phyloP scores from a whole-genome alignment of 768 basidiomycete genomes.

The Termitomyces sp. region DNA sequence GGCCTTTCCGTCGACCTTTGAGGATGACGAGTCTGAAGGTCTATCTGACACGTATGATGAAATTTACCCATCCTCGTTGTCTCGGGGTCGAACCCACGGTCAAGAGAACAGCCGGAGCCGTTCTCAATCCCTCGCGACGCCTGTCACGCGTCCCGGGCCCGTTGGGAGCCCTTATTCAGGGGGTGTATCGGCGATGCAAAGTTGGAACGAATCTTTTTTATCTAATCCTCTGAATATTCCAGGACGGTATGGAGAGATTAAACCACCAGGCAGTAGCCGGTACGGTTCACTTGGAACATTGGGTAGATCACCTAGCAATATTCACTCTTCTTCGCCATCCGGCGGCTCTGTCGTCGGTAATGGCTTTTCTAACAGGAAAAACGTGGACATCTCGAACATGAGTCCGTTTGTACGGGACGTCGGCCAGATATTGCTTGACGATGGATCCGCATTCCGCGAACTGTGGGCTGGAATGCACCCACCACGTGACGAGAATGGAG shows the following conservation, averaged over 20 bases:
- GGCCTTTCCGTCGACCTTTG: conserved; percentile 69
- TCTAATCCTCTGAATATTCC: conserved; percentile 59
- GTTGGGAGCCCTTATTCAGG: conserved; percentile 45
- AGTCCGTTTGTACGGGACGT: conserved; percentile 85
- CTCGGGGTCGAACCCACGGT: conserved; percentile 55
- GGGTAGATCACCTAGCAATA: conserved; percentile 51
- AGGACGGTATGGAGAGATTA: conserved; percentile 54
- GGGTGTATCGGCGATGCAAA: conserved; percentile 38
- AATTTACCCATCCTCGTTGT: conserved; percentile 38
- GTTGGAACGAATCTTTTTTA: conserved; percentile 57
- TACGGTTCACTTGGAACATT: conserved; percentile 57
- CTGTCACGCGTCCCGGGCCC: conserved; percentile 44
- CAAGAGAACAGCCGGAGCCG: conserved; percentile 67
- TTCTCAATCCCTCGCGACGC: conserved; percentile 70
- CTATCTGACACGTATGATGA: conserved; percentile 63
- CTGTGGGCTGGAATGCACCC: conserved; percentile 71
- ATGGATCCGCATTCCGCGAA: conserved; percentile 66
- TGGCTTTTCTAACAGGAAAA: conserved; percentile 39
- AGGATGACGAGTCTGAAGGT: conserved; percentile 73
- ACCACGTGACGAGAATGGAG: conserved; percentile 57
- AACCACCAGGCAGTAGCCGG: conserved; percentile 56
- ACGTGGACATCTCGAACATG: conserved; percentile 65
- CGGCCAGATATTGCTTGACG: conserved; percentile 69
- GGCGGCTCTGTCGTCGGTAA: conserved; percentile 36
- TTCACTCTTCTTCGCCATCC: conserved; percentile 42